Evolutionary conservation across 768 basidiomycete species (phyloP).

Genomic region (Kwoniella heveanensis): DNA sequence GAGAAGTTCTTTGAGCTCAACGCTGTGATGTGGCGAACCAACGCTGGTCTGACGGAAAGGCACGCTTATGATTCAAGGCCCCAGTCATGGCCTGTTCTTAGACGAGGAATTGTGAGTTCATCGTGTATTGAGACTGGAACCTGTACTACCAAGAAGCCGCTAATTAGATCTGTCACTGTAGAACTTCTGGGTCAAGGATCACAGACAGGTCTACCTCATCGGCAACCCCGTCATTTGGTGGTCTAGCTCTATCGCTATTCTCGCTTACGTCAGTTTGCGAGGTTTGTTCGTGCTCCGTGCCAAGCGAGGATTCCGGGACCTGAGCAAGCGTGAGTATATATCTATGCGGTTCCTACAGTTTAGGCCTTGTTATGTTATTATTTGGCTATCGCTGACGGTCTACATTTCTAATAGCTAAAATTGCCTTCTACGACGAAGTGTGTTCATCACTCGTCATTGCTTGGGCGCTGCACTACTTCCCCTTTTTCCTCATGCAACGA

Average conservation of each 20-base stretch:
- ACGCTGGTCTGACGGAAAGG: conserved; percentile 90
- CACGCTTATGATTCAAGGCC: conserved; percentile 97
- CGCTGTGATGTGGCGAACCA: conserved; percentile 94
- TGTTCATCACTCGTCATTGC: conserved; percentile 90
- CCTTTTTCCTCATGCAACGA: conserved; percentile 95
- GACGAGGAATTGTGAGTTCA: conserved; percentile 82
- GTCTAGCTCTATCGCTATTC: conserved; percentile 71
- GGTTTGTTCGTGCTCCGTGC: conserved; percentile 81
- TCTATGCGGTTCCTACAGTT: not conserved
- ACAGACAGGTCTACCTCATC: conserved; percentile 89
- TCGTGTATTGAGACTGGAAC: too few relatives aligned
- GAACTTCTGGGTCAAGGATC: conserved; percentile 99
- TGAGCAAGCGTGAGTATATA: conserved; percentile 83
- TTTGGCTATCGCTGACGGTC: too few relatives aligned
- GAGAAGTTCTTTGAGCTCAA: conserved; percentile 89
- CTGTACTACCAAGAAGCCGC: too few relatives aligned
- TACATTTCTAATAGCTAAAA: conserved; percentile 76
- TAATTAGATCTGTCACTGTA: conserved; percentile 47
- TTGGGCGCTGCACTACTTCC: conserved; percentile 90
- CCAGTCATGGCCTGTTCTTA: conserved; percentile 81
- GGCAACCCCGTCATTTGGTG: conserved; percentile 97
- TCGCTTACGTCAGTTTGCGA: conserved; percentile 68
- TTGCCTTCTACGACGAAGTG: conserved; percentile 86
- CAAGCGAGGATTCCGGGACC: conserved; percentile 87
- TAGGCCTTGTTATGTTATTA: too few relatives aligned